Evolutionary conservation across 176 grass and related monocot genomes (phyloP).

Genomic region (Thinopyrum elongatum): DNA sequence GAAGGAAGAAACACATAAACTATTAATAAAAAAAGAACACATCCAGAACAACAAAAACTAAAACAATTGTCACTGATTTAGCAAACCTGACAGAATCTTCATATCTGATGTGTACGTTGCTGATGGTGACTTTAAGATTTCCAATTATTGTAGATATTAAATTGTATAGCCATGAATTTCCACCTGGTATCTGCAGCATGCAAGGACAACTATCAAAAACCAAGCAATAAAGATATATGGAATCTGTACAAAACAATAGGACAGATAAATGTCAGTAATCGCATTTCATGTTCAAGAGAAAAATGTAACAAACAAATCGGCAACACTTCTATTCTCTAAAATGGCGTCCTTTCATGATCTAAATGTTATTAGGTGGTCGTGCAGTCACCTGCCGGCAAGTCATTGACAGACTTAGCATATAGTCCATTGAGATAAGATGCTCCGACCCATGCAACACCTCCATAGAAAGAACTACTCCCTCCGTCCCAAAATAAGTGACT

Average conservation of each 20-base stretch:
- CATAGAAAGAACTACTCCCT: constrained; percentile 10
- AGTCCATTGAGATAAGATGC: not conserved
- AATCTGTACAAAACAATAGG: not conserved
- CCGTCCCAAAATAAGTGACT: too few species aligned
- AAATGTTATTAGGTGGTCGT: not conserved
- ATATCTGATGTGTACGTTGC: constrained; percentile 97
- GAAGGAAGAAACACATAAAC: constrained; percentile 21
- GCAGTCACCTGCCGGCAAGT: not conserved
- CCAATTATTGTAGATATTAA: constrained; percentile 90
- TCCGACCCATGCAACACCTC: not conserved
- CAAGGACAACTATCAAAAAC: constrained; percentile 29
- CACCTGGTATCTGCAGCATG: constrained; percentile 53
- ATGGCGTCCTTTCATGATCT: constrained; percentile 2
- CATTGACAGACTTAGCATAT: not conserved
- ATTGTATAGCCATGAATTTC: constrained; percentile 89
- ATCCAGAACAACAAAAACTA: constrained; percentile 34
- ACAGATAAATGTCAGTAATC: not conserved
- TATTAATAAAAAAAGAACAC: not conserved
- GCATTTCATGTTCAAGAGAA: not conserved
- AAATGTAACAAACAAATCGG: not conserved
- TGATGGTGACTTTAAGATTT: constrained; percentile 98
- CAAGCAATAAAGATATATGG: constrained; percentile 1
- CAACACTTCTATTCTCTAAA: not conserved
- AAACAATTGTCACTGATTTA: constrained; percentile 15
- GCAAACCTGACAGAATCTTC: constrained; percentile 90